phyloP scores from a whole-genome alignment of 306 rosid species.

The Adenanthera pavonina region DNA sequence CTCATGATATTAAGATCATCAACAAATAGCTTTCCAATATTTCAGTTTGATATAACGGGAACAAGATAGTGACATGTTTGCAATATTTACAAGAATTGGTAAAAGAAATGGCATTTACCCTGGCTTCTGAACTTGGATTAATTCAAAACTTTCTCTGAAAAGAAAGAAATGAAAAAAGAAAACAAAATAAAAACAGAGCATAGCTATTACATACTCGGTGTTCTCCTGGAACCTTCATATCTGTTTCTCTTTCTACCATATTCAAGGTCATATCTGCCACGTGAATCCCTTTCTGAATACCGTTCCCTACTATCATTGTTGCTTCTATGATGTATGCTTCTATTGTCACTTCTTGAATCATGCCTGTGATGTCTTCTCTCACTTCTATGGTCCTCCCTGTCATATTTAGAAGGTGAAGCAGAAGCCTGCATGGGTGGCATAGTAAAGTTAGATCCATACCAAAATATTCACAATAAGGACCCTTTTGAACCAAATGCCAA shows the following conservation, averaged over 20 bases:
- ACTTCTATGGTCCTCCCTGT: slow-evolving; percentile 51
- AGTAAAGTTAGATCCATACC: slow-evolving; percentile 36
- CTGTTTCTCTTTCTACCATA: slow-evolving; percentile 66
- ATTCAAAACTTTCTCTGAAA: neutral
- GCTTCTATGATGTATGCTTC: slow-evolving; percentile 52
- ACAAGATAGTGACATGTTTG: neutral
- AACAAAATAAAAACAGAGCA: neutral
- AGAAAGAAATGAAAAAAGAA: neutral
- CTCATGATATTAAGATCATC: slow-evolving; percentile 15
- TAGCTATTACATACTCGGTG: slow-evolving; percentile 63
- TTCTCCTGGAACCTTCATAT: slow-evolving; percentile 79
- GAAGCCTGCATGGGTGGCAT: slow-evolving; percentile 55
- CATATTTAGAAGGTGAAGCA: slow-evolving; percentile 59
- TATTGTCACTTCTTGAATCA: slow-evolving; percentile 58
- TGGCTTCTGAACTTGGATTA: neutral
- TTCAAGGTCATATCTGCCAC: slow-evolving; percentile 61
- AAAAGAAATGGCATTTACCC: slow-evolving; percentile 21
- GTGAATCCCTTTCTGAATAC: slow-evolving; percentile 67
- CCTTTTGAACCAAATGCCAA: slow-evolving; percentile 18
- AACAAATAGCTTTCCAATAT: slow-evolving; percentile 24
- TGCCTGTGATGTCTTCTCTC: slow-evolving; percentile 63
- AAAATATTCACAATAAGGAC: neutral
- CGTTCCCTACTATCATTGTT: slow-evolving; percentile 51
- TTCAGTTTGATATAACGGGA: slow-evolving; percentile 30
- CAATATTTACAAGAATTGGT: slow-evolving; percentile 21